Conservation (phyloP, 202 grass and related monocot genomes). For the Schoenoplectus tabernaemontani region DNA sequence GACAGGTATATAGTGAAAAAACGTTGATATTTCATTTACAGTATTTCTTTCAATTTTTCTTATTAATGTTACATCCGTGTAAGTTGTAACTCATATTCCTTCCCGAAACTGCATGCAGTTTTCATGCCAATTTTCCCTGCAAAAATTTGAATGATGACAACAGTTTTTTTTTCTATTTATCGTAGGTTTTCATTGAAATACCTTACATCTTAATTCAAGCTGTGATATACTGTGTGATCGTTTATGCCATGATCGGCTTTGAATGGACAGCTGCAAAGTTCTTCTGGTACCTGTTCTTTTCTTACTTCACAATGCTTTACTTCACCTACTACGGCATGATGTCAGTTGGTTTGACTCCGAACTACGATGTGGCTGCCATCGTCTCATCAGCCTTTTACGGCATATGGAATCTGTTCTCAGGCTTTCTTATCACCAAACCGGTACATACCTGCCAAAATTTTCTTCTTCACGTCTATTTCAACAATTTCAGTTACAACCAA, state of each 20-base stretch:
- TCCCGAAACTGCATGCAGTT: neutral
- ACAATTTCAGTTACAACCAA: neutral
- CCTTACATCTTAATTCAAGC: constrained; percentile 65
- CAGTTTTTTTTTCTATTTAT: neutral
- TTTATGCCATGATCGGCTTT: constrained; percentile 90
- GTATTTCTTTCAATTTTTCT: neutral
- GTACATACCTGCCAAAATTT: constrained; percentile 25
- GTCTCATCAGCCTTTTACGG: constrained; percentile 68
- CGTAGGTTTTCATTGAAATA: constrained; percentile 72
- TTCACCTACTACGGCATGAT: constrained; percentile 98
- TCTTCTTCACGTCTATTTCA: neutral
- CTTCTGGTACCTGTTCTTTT: constrained; percentile 90
- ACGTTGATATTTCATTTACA: neutral
- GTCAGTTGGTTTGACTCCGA: constrained; percentile 75
- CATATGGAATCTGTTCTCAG: constrained; percentile 87
- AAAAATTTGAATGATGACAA: neutral
- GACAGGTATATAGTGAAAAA: constrained; percentile 47
- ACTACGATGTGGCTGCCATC: constrained; percentile 65
- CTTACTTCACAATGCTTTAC: constrained; percentile 84
- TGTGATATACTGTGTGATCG: constrained; percentile 51
- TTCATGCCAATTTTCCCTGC: neutral
- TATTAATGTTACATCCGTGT: neutral
- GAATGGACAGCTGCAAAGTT: constrained; percentile 73
- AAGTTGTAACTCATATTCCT: neutral
- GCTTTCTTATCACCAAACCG: constrained; percentile 62